These are phyloP conservation scores for Aspergillus baeticus DNA, from an alignment of 495 filamentous ascomycete genomes.

Conservation along the genomic window DNA sequence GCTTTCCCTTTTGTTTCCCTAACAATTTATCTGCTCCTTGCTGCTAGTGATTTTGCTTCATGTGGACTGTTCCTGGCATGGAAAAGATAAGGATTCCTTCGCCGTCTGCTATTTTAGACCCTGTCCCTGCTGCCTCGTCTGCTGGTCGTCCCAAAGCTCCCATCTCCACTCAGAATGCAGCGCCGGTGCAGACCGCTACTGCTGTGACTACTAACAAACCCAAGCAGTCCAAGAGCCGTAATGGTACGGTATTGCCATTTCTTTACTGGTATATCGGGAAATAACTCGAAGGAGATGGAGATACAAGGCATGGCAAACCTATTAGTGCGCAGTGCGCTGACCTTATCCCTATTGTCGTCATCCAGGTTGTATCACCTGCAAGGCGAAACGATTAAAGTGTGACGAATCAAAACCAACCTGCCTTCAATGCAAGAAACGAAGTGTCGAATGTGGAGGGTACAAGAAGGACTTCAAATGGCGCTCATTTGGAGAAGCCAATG, in stretches of 20 bases:
- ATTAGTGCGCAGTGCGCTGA: constrained; percentile 33
- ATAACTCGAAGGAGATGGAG: background rate
- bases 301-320: constrained; percentile 1
- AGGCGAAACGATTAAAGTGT: constrained; percentile 78
- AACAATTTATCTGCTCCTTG: background rate
- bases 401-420: constrained; percentile 77
- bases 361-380: constrained; percentile 78
- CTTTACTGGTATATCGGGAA: constrained; percentile 5
- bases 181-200: constrained; percentile 24
- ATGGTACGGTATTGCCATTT: constrained; percentile 56
- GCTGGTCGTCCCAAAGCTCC: constrained; percentile 31
- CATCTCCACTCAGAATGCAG: constrained; percentile 31
- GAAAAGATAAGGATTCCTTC: constrained; percentile 65
- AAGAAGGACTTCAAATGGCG: constrained; percentile 86
- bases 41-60: constrained; percentile 3
- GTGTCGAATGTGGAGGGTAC: constrained; percentile 73
- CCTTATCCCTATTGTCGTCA: constrained; percentile 22
- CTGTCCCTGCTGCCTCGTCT: constrained; percentile 28
- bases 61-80: constrained; percentile 37
- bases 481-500: constrained; percentile 67
- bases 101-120: constrained; percentile 58
- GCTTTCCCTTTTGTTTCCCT: background rate
- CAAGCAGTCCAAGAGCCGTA: constrained; percentile 82
- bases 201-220: constrained; percentile 47
- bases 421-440: constrained; percentile 68